A percentile compares a stretch with the other conserved stretches of the same genome.
These are phyloP conservation scores for Heliocybe sulcata DNA, from an alignment of 1,284 basidiomycete species.

Conservation along the genomic window DNA sequence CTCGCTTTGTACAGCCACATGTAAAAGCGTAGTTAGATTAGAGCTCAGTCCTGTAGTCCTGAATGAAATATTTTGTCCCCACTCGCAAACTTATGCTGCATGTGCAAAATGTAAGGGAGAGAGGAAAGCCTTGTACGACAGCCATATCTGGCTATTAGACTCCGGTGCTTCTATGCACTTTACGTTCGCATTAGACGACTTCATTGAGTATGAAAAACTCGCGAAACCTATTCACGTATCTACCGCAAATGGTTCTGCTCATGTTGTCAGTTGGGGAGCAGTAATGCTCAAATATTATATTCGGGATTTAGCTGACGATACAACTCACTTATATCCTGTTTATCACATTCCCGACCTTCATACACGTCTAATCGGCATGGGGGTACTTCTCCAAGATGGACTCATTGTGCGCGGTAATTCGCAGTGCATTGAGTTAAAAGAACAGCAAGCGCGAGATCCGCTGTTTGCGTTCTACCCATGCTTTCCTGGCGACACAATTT, in stretches of 20 bases:
- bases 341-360: not conserved
- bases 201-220: not conserved
- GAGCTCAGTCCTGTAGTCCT: not conserved
- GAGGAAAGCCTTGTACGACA: not conserved
- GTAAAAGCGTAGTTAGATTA: not conserved
- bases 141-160: not conserved
- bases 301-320: not conserved
- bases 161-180: not conserved
- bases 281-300: not conserved
- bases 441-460: not conserved
- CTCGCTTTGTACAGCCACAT: no score
- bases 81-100: not conserved
- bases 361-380: not conserved
- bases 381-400: not conserved
- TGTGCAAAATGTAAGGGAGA: not conserved
- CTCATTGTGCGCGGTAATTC: not conserved
- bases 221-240: not conserved
- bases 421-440: not conserved
- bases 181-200: not conserved
- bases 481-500: not conserved
- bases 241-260: not conserved
- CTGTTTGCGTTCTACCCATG: not conserved
- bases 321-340: not conserved
- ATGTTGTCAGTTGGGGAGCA: not conserved
- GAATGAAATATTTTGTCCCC: not conserved